These are phyloP conservation scores for Austroboletus novae-zelandiae DNA, from an alignment of 1,284 basidiomycete species.

Conservation along the genomic window DNA sequence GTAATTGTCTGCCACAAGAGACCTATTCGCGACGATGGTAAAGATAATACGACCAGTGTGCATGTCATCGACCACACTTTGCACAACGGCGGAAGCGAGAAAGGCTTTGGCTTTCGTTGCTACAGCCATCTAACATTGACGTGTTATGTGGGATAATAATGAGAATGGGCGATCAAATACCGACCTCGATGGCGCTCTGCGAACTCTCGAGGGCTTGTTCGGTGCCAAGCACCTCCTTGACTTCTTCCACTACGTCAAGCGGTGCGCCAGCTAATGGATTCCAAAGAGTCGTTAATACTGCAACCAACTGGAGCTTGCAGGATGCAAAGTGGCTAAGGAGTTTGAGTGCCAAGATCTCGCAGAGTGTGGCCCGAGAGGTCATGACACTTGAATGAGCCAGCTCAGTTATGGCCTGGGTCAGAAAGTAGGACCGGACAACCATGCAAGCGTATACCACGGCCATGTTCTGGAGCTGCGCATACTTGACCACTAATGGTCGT, in stretches of 20 bases:
- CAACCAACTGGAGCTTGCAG: constrained; percentile 69
- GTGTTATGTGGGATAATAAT: not conserved
- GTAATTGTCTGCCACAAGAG: constrained; percentile 84
- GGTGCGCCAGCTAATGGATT: constrained; percentile 81
- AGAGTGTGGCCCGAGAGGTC: constrained; percentile 68
- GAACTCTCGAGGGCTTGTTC: constrained; percentile 53
- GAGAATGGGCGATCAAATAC: constrained; percentile 19
- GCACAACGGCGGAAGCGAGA: constrained; percentile 74
- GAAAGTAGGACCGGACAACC: constrained; percentile 59
- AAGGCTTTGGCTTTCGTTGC: constrained; percentile 79
- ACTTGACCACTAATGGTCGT: constrained; percentile 77
- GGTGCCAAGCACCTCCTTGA: constrained; percentile 54
- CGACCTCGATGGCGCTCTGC: constrained; percentile 78
- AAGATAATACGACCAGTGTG: constrained; percentile 73
- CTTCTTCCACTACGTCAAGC: constrained; percentile 58
- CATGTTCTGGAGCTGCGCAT: constrained; percentile 72
- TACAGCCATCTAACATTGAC: constrained; percentile 72
- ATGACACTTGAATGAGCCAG: constrained; percentile 76
- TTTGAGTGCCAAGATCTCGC: constrained; percentile 84
- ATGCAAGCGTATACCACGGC: constrained; percentile 74
- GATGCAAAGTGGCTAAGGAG: constrained; percentile 72
- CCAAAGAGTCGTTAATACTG: constrained; percentile 77
- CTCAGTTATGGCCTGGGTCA: constrained; percentile 42
- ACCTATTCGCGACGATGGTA: constrained; percentile 60
- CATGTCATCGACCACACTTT: constrained; percentile 81